phyloP scores from a whole-genome alignment of 768 basidiomycete genomes.

The Xerocomus brunneocitrinus region DNA sequence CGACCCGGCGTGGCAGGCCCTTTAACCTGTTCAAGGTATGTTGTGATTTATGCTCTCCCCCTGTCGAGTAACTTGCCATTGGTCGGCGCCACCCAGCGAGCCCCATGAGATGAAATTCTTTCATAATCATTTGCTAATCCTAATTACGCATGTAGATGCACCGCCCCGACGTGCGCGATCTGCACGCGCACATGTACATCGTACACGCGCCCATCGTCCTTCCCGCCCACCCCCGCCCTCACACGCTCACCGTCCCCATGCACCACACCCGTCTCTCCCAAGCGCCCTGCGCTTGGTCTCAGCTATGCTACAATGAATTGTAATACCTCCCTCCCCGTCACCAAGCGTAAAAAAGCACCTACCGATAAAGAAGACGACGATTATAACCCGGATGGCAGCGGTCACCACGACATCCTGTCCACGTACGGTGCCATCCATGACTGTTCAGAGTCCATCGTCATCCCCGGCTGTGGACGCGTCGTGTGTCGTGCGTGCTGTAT shows the following conservation, averaged over 20 bases:
- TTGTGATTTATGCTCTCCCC: background rate
- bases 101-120: background rate
- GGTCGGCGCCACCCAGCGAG: background rate
- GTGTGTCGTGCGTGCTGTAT: constrained; percentile 34
- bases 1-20: constrained; percentile 12
- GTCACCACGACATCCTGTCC: background rate
- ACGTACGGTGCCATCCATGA: constrained; percentile 1
- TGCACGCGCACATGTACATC: constrained; percentile 37
- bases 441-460: constrained; percentile 9
- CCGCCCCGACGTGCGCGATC: constrained; percentile 31
- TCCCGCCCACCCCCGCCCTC: constrained; percentile 36
- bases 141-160: constrained; percentile 23
- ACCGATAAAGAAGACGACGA: constrained; percentile 20
- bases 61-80: background rate
- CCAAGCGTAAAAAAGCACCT: constrained; percentile 28
- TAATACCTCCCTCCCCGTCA: constrained; percentile 6
- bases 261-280: constrained; percentile 21
- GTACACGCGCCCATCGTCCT: constrained; percentile 27
- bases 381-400: background rate
- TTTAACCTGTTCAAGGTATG: constrained; percentile 22
- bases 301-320: constrained; percentile 22
- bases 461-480: constrained; percentile 33
- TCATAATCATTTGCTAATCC: constrained; percentile 4
- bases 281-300: constrained; percentile 25
- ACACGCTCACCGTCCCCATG: constrained; percentile 32